These are phyloP conservation scores for Alternaria rosae DNA, from an alignment of 2,329 filamentous ascomycete species.

Conservation along the genomic window DNA sequence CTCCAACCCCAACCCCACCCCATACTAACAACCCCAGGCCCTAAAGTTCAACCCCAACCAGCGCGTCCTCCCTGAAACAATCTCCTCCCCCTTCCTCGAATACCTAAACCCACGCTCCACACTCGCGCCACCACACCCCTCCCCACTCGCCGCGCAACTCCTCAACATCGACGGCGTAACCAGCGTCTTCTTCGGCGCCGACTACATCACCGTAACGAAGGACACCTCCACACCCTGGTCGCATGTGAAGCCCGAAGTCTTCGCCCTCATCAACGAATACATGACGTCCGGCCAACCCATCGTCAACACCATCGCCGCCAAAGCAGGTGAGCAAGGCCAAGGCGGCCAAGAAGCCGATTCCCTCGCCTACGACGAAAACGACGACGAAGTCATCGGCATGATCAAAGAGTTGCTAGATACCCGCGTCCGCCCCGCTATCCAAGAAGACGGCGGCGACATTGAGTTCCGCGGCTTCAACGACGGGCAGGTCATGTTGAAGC, in stretches of 20 bases:
- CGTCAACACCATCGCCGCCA: slow-evolving; percentile 74
- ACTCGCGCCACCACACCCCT: slow-evolving; percentile 86
- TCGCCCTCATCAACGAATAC: slow-evolving; percentile 91
- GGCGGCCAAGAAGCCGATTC: slow-evolving; percentile 68
- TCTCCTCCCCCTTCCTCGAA: slow-evolving; percentile 83
- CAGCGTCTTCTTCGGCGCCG: slow-evolving; percentile 89
- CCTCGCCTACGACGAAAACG: slow-evolving; percentile 84
- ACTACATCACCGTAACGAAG: slow-evolving; percentile 98
- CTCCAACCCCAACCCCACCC: background rate
- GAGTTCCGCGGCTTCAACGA: slow-evolving; percentile 90
- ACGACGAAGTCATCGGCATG: slow-evolving; percentile 95
- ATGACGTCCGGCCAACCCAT: slow-evolving; percentile 84
- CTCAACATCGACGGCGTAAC: slow-evolving; percentile 96
- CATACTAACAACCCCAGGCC: slow-evolving; percentile 52
- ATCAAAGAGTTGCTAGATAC: slow-evolving; percentile 98
- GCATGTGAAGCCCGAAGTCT: slow-evolving; percentile 93
- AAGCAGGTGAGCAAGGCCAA: slow-evolving; percentile 59
- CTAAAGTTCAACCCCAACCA: slow-evolving; percentile 96
- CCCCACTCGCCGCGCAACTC: slow-evolving; percentile 86
- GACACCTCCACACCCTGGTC: slow-evolving; percentile 88
- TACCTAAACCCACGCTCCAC: slow-evolving; percentile 90
- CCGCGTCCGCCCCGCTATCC: slow-evolving; percentile 90
- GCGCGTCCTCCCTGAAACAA: slow-evolving; percentile 76
- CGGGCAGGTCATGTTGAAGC: slow-evolving; percentile 83
- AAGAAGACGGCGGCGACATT: slow-evolving; percentile 97